Evolutionary conservation across 257 asterid species (phyloP), one percentile per base, ranked within the genome.

Genomic region (Penstemon davidsonii): DNA sequence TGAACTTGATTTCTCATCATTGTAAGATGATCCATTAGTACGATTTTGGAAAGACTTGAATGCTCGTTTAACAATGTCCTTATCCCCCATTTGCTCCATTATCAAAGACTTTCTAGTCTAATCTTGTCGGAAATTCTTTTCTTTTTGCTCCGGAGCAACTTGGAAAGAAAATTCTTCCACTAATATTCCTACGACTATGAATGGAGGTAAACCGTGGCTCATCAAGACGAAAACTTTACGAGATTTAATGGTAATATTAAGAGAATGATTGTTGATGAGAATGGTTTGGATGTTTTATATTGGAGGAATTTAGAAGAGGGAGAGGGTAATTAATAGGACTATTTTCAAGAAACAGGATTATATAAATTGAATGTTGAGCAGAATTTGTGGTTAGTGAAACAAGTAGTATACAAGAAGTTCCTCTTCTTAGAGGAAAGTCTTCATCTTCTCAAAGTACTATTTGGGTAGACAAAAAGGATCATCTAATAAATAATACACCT

Each of bases 281-380:
- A 88, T 68, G 99, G 99, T 0, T 60, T 93, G 85, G 99, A 93
- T 69, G 99, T 93, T 39, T 62, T 93, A 67, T 93, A 93, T 57
- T 93, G 97, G 99, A 88, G 78, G 68, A 80, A 88, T 37, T 2
- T 87, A 59, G 77, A 86, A 61, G 83, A 75, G 18, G 88, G 76
- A n/a, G 85, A 81, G n/a, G n/a, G n/a, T n/a, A 4, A n/a, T n/a
- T n/a, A 68, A 62, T 5, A 76, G 80, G 19, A 73, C 56, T 51
- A 72, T 82, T 51, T 91, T 82, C 67, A 80, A 82, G 71, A 86
- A n/a, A n/a, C n/a, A n/a, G n/a, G n/a, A n/a, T n/a, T n/a, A n/a
- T n/a, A n/a, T n/a, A n/a, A 76, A 81, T 59, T 78, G 73, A 76
- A 64, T 88, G 74, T 8, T 72, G 89, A 67, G 97, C 96, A 13